Conservation (phyloP, 2,329 filamentous ascomycete genomes). For the Alternaria gansuensis region DNA sequence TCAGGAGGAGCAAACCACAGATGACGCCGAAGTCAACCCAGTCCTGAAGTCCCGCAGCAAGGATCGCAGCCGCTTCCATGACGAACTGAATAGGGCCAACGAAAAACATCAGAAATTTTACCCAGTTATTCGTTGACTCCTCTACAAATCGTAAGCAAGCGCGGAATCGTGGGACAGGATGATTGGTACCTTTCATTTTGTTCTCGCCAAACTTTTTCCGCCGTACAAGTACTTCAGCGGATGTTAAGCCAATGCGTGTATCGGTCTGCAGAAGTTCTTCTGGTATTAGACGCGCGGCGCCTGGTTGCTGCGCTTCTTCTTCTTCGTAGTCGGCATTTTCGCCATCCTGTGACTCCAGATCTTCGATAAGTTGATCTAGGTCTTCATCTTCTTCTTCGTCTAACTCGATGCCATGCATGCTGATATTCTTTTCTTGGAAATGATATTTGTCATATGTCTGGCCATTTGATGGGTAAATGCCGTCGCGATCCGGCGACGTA, state of each 20-base stretch:
- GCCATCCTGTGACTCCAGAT: slow-evolving; percentile 83
- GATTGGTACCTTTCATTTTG: slow-evolving; percentile 71
- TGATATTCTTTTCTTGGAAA: slow-evolving; percentile 16
- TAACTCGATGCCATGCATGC: slow-evolving; percentile 46
- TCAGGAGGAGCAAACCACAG: slow-evolving; percentile 81
- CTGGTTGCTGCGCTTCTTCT: slow-evolving; percentile 62
- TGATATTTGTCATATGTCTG: slow-evolving; percentile 20
- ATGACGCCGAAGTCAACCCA: slow-evolving; percentile 97
- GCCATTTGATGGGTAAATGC: slow-evolving; percentile 15
- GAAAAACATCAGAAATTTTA: slow-evolving; percentile 86
- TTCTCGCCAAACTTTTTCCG: slow-evolving; percentile 83
- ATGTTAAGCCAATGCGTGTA: slow-evolving; percentile 74
- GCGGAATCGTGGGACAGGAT: neutral
- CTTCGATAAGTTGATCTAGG: slow-evolving; percentile 86
- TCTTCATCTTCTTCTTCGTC: slow-evolving; percentile 82
- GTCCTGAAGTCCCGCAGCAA: slow-evolving; percentile 83
- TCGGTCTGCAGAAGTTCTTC: slow-evolving; percentile 83
- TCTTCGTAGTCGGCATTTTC: slow-evolving; percentile 72
- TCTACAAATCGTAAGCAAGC: slow-evolving; percentile 57
- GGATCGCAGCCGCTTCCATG: slow-evolving; percentile 84
- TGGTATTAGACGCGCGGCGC: slow-evolving; percentile 68
- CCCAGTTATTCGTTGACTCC: slow-evolving; percentile 82
- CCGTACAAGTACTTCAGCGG: slow-evolving; percentile 69
- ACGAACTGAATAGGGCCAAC: slow-evolving; percentile 91
- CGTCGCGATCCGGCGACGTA: slow-evolving; percentile 19